Evolutionary conservation across 176 grass and related monocot species (phyloP).

Genomic region (Zea luxurians): DNA sequence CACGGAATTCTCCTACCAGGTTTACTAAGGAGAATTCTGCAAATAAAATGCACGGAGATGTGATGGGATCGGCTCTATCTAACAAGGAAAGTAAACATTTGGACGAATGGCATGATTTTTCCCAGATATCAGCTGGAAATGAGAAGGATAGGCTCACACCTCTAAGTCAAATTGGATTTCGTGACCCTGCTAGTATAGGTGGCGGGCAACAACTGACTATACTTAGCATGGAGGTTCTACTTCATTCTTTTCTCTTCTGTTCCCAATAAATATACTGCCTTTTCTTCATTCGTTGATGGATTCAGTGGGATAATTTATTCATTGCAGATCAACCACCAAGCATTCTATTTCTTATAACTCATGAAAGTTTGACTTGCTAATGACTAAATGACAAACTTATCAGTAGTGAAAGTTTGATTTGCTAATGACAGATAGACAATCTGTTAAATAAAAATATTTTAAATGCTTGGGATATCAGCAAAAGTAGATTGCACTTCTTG

Average conservation of each 20-base stretch:
- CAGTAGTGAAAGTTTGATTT: not conserved
- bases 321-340: constrained; percentile 10
- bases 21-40: constrained; percentile 37
- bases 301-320: constrained; percentile 7
- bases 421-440: not conserved
- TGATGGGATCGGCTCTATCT: constrained; percentile 25
- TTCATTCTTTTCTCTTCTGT: constrained; percentile 25
- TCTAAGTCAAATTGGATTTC: constrained; percentile 86
- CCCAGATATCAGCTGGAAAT: constrained; percentile 85
- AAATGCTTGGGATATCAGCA: not conserved
- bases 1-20: constrained; percentile 40
- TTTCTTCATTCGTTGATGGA: constrained; percentile 1
- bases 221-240: constrained; percentile 79
- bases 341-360: constrained; percentile 8
- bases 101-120: constrained; percentile 56
- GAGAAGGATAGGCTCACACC: constrained; percentile 71
- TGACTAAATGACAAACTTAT: constrained; percentile 7
- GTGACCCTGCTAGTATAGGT: constrained; percentile 75
- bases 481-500: constrained; percentile 36
- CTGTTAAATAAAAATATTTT: not conserved
- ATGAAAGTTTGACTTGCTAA: constrained; percentile 30
- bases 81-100: constrained; percentile 38
- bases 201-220: constrained; percentile 78
- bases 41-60: constrained; percentile 25
- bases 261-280: constrained; percentile 5